Evolutionary conservation across 140 eudicot species (phyloP).

Genomic region (Oenanthe javanica): DNA sequence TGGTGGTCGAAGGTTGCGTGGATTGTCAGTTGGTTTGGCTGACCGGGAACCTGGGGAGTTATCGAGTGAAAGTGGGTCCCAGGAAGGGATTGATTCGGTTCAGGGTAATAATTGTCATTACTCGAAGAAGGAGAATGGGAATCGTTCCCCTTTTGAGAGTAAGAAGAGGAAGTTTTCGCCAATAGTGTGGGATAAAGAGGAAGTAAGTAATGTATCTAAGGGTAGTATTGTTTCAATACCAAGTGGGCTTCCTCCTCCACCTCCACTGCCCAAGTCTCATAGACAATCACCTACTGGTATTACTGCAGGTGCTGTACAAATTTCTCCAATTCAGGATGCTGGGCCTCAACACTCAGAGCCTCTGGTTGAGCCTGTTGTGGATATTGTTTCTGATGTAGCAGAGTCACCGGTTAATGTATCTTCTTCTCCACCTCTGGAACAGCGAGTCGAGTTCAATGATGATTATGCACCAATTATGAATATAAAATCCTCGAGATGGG

Average conservation of each 20-base stretch:
- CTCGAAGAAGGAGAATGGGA: constrained; percentile 29
- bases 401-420: constrained; percentile 29
- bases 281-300: constrained; percentile 31
- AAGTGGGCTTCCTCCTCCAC: constrained; percentile 31
- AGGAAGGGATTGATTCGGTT: constrained; percentile 40
- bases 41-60: constrained; percentile 87
- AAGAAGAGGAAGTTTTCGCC: constrained; percentile 73
- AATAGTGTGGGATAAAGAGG: constrained; percentile 69
- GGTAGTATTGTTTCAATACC: constrained; percentile 26
- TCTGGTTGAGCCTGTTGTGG: constrained; percentile 31
- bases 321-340: constrained; percentile 21
- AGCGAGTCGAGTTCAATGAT: constrained; percentile 18
- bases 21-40: constrained; percentile 16
- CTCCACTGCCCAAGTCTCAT: constrained; percentile 38
- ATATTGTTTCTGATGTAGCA: constrained; percentile 27
- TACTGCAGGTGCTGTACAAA: constrained; percentile 18
- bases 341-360: constrained; percentile 19
- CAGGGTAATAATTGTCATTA: constrained; percentile 16
- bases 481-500: constrained; percentile 82
- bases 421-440: constrained; percentile 28
- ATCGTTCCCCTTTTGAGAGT: constrained; percentile 14
- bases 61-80: constrained; percentile 71
- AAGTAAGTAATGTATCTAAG: constrained; percentile 18
- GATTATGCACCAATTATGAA: constrained; percentile 37
- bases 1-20: constrained; percentile 30